Conservation (phyloP, 768 basidiomycete species). For the Boletus rufocinnamomeus region DNA sequence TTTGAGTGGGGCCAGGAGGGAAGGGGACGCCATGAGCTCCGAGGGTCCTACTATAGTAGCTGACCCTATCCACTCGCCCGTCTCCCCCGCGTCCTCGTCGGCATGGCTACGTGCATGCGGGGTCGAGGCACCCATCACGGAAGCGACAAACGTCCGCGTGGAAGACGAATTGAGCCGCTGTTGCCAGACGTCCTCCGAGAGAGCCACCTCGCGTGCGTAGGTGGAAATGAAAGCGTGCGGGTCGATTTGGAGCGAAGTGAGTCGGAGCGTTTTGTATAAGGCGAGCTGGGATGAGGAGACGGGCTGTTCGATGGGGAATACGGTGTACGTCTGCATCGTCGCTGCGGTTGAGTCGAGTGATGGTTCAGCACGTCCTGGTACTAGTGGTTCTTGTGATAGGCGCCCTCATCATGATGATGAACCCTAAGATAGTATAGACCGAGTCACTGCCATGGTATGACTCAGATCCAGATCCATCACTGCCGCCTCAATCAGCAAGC, state of each 20-base stretch:
- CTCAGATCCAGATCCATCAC: too few relatives aligned
- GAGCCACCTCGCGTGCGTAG: slow-evolving; percentile 25
- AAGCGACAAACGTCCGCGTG: slow-evolving; percentile 20
- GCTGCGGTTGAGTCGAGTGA: background rate
- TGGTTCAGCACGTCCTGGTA: background rate
- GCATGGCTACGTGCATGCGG: background rate
- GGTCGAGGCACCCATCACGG: background rate
- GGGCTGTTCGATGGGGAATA: slow-evolving; percentile 19
- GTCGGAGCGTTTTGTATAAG: slow-evolving; percentile 23
- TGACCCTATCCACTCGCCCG: slow-evolving; percentile 25
- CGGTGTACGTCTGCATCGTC: slow-evolving; percentile 12
- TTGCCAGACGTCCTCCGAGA: slow-evolving; percentile 26
- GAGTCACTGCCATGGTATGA: background rate
- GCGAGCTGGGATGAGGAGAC: slow-evolving; percentile 28
- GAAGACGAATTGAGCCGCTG: slow-evolving; percentile 18
- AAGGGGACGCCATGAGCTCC: background rate
- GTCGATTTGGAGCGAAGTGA: slow-evolving; percentile 26
- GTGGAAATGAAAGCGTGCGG: slow-evolving; percentile 25
- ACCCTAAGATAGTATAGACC: background rate
- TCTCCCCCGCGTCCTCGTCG: background rate
- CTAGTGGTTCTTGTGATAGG: too few relatives aligned
- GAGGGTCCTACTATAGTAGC: slow-evolving; percentile 20
- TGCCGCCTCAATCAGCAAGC: too few relatives aligned
- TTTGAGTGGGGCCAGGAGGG: slow-evolving; percentile 11
- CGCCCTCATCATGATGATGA: background rate